Evolutionary conservation across 2,329 filamentous ascomycete species (phyloP), one percentile per base, ranked within the genome.

Genomic region (Penicillium occitanis): DNA sequence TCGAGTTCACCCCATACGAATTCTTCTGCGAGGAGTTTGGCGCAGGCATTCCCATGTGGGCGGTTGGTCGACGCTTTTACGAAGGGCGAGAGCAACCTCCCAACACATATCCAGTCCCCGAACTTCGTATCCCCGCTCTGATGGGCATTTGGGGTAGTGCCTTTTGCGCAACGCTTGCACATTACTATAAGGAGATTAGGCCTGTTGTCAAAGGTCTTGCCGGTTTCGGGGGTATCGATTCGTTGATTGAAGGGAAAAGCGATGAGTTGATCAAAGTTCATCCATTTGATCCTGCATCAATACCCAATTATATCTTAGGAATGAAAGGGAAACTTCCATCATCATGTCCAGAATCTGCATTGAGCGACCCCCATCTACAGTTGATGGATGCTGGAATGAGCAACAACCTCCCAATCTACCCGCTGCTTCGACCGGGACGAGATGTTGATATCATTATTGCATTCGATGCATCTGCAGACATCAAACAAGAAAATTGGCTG

Each of bases 361-460:
- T 91, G 72, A 82, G 87, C 19, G 85, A 84, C 14, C 84, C 89
- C 53, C 90, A 96, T 75, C 84, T 94, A 19, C 89, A 91, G 69
- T 84, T 94, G 17, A 98, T 97, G 93, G 95, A 99, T 77, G 93
- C 95, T 1, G 95, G 95, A 61, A 99, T 99, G 95, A 96, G 91
- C 70, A 98, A 99, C 76, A 99, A 99, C 74, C 83, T 99, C 8
- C 95, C 95, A 1, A 93, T 98, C 50, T 99, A 99, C 75, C 95
- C 95, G 0, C 85, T 98, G 3, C 87, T 99, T 19, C 88, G 95
- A 11, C 92, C 92, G 0, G 94, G 93, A 2, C 87, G 95, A 42
- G 86, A 96, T 65, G 90, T 99, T 5, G 95, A 99, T 72, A 85
- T 99, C 51, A 82, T 98, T 55, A 87, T 99, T 55, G 92, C 93